Conservation (phyloP, 352 stramenopile species). For the Halophytophthora batemanensis region DNA sequence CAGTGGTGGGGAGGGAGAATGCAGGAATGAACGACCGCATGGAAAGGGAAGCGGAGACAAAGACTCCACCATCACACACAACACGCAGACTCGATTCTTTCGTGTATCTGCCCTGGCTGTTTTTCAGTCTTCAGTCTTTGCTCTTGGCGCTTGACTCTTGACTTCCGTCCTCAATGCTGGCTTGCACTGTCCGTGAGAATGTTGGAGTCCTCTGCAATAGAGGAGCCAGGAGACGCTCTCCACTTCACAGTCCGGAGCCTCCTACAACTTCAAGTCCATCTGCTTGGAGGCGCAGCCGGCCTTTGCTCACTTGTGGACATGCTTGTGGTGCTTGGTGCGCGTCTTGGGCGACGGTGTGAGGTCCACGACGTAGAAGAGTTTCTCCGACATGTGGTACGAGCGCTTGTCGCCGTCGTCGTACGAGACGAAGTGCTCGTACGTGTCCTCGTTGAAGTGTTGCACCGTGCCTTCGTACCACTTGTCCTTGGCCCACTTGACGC, state of each 20-base stretch:
- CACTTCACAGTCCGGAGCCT: not conserved
- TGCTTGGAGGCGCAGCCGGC: not conserved
- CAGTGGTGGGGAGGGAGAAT: too few species aligned
- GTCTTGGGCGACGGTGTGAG: constrained; percentile 25
- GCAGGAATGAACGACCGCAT: not conserved
- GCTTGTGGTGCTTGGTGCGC: constrained; percentile 20
- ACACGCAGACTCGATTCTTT: not conserved
- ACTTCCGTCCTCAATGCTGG: not conserved
- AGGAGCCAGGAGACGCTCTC: too few species aligned
- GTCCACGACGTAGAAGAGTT: constrained; percentile 82
- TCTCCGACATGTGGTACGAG: constrained; percentile 88
- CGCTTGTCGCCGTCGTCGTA: constrained; percentile 88
- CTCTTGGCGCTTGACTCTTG: not conserved
- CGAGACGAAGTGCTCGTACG: constrained; percentile 79
- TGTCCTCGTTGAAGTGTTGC: constrained; percentile 71
- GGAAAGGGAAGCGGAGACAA: not conserved
- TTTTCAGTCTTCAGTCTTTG: not conserved
- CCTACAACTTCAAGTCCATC: not conserved
- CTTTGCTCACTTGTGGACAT: constrained; percentile 10
- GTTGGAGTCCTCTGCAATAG: too few species aligned
- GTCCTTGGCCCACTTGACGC: constrained; percentile 88
- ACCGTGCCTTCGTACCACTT: constrained; percentile 87
- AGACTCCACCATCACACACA: not conserved
- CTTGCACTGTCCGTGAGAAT: too few species aligned
- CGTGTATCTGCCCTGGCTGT: too few species aligned